Base-by-base conservation (phyloP, 805 yeast species). In the Starmera amethionina region DNA sequence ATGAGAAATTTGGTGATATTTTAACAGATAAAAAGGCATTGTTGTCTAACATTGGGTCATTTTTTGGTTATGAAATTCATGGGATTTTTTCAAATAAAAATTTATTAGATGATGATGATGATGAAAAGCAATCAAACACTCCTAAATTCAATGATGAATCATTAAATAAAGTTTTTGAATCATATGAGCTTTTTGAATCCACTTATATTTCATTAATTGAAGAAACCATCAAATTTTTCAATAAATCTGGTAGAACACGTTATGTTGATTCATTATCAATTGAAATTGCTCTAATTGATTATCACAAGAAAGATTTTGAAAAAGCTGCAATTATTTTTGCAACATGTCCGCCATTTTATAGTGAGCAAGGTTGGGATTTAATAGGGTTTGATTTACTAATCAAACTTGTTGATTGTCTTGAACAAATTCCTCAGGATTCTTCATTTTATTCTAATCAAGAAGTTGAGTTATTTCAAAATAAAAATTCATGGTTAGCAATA, bases 231-330 rank as follows among this genome's bases (percentile, higher is more conserved):
- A 61, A 63, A 14, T 73, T 73, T 35, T 82, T 73, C 46, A 67
- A 72, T 5, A 46, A 55, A 1, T 72, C 82, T 3, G 64, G 59
- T 5, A 67, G 86, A 42, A 71, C 77, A 13, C 70, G 90, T 46
- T 70, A 86, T 0, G 79, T 83, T 7, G 89, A 84, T 50, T 66
- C 80, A 5, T 64, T 93, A 13, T 78, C 89, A 2, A 75, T 85
- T 7, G 96, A 90, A 46, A 68, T 87, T 40, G 96, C 95, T 0
- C 54, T 82, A 10, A 59, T 87, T 14, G 78, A 81, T 43, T 79
- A 74, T 54, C 76, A 74, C 47, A 62, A 66, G 28, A 61, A 70
- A 4, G 68, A 82, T 30, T 81, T 75, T 48, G 68, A 69, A 31
- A 70, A 72, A 35, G 81, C 96, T 1, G 71, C 77, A 13, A 63